Conservation (phyloP, 2,329 filamentous ascomycete species). For the Phoma sp. region DNA sequence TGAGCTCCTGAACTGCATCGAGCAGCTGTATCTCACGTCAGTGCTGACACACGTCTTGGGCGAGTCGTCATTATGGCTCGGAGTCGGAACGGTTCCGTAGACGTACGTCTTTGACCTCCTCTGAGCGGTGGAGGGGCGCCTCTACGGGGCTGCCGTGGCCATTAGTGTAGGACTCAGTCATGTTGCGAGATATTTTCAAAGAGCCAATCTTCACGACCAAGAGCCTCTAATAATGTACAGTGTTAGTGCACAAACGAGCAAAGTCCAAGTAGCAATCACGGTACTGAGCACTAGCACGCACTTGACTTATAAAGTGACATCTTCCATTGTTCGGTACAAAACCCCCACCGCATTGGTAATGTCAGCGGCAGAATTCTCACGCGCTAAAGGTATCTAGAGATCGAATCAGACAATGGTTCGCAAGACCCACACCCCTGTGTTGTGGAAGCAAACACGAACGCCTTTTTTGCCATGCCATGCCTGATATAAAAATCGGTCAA, state of each 20-base stretch:
- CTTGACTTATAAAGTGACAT: constrained; percentile 15
- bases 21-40: constrained; percentile 63
- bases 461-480: constrained; percentile 27
- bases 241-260: constrained; percentile 2
- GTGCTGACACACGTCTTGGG: constrained; percentile 3
- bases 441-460: constrained; percentile 22
- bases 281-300: constrained; percentile 1
- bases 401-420: constrained; percentile 30
- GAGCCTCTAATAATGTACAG: not conserved
- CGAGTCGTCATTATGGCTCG: constrained; percentile 4
- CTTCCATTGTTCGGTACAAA: constrained; percentile 19
- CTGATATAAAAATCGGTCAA: constrained; percentile 8
- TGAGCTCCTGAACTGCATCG: constrained; percentile 68
- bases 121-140: constrained; percentile 39
- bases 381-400: constrained; percentile 42
- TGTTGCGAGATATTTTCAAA: not conserved
- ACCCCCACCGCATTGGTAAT: not conserved
- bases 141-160: constrained; percentile 20
- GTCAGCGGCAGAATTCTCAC: constrained; percentile 16
- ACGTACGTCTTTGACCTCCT: constrained; percentile 49
- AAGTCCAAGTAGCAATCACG: constrained; percentile 4
- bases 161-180: constrained; percentile 10
- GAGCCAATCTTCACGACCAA: not conserved
- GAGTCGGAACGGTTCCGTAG: constrained; percentile 4
- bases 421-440: constrained; percentile 14